Conservation (phyloP, 345 rosid species). For the Clausena lansium region DNA sequence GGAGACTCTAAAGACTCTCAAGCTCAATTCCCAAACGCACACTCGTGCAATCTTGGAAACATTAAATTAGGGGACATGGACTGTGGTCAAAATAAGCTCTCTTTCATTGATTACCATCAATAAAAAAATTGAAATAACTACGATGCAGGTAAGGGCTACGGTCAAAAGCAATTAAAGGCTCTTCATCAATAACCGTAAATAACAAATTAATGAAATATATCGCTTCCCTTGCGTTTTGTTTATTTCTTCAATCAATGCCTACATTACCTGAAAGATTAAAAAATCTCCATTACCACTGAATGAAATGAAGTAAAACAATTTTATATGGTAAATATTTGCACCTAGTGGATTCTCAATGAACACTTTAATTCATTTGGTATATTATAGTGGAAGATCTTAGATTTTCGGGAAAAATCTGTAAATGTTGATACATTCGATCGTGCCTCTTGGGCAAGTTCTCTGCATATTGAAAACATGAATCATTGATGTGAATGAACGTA, state of each 20-base stretch:
- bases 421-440: background rate
- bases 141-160: background rate
- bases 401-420: background rate
- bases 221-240: background rate
- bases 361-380: no score
- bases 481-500: background rate
- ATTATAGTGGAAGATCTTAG: background rate
- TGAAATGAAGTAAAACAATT: no score
- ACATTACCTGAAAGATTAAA: no score
- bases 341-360: background rate
- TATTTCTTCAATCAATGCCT: no score
- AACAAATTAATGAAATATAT: background rate
- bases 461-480: background rate
- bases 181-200: background rate
- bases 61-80: background rate
- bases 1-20: slow-evolving; percentile 13
- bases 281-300: no score
- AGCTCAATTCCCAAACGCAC: slow-evolving; percentile 20
- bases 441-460: background rate
- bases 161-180: slow-evolving; percentile 4
- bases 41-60: slow-evolving; percentile 38
- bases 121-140: background rate
- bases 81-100: slow-evolving; percentile 16
- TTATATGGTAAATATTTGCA: no score
- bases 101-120: background rate